Percentiles rank a stretch among this genome's conserved stretches.
Evolutionary conservation across 441 rosid genomes (phyloP).

Genomic region (Populus hybrid): DNA sequence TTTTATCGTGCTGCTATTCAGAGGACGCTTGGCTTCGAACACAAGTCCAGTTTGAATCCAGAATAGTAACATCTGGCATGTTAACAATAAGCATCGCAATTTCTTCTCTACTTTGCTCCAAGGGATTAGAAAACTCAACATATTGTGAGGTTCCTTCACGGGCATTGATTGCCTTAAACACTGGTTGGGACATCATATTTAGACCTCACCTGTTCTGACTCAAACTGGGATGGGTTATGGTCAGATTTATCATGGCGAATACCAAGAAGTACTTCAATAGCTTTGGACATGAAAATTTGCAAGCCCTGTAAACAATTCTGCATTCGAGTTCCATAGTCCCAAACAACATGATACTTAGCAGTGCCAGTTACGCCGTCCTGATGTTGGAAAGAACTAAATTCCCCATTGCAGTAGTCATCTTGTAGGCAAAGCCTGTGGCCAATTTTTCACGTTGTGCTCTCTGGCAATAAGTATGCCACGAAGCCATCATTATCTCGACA

Average conservation of each 20-base stretch:
- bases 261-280: slow-evolving; percentile 80
- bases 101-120: slow-evolving; percentile 85
- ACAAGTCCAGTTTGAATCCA: slow-evolving; percentile 91
- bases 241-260: slow-evolving; percentile 79
- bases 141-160: slow-evolving; percentile 76
- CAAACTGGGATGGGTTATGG: slow-evolving; percentile 68
- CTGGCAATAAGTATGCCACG: too few species aligned
- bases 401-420: slow-evolving; percentile 94
- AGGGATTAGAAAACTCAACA: slow-evolving; percentile 75
- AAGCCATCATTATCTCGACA: too few species aligned
- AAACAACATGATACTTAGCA: slow-evolving; percentile 91
- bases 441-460: too few species aligned
- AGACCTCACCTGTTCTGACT: slow-evolving; percentile 78
- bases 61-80: slow-evolving; percentile 68
- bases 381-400: slow-evolving; percentile 97
- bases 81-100: slow-evolving; percentile 67
- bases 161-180: slow-evolving; percentile 21
- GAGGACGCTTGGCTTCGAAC: slow-evolving; percentile 90
- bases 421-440: too few species aligned
- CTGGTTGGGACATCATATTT: slow-evolving; percentile 66
- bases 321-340: slow-evolving; percentile 87
- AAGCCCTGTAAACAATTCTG: slow-evolving; percentile 86
- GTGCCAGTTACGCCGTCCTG: slow-evolving; percentile 99
- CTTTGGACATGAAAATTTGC: slow-evolving; percentile 95
- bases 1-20: slow-evolving; percentile 71